These are phyloP conservation scores for Ceratocystis smalleyi DNA, from an alignment of 2,329 filamentous ascomycete species.

Conservation along the genomic window DNA sequence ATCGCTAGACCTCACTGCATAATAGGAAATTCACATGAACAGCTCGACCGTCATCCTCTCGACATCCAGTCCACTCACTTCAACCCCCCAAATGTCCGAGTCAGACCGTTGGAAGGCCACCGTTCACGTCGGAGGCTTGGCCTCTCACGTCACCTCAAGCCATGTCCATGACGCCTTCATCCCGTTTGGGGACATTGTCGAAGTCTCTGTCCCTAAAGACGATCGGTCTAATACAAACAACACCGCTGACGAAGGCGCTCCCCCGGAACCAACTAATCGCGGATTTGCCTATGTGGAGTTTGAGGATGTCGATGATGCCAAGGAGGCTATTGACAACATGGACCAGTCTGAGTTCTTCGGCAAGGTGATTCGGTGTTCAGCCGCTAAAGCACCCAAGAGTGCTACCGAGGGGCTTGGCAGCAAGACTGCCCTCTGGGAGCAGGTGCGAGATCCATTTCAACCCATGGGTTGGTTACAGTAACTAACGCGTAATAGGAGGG, in stretches of 20 bases:
- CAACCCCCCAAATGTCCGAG: slow-evolving; percentile 52
- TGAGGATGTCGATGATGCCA: slow-evolving; percentile 69
- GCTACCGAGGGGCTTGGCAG: slow-evolving; percentile 75
- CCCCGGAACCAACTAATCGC: slow-evolving; percentile 58
- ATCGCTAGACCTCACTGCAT: slow-evolving; percentile 3
- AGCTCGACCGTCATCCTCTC: neutral
- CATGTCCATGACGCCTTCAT: slow-evolving; percentile 84
- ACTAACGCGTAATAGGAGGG: slow-evolving; percentile 50
- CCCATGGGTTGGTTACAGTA: neutral
- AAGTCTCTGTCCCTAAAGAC: slow-evolving; percentile 78
- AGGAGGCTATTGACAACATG: slow-evolving; percentile 98
- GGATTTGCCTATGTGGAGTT: slow-evolving; percentile 97
- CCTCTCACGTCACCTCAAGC: slow-evolving; percentile 57
- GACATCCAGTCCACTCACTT: neutral
- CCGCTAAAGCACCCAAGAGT: slow-evolving; percentile 83
- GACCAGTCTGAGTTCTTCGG: slow-evolving; percentile 92
- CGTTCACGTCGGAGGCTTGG: slow-evolving; percentile 79
- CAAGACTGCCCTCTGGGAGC: slow-evolving; percentile 91
- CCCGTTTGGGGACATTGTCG: slow-evolving; percentile 88
- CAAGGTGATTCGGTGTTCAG: slow-evolving; percentile 76
- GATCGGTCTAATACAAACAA: slow-evolving; percentile 48
- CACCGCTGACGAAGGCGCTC: slow-evolving; percentile 20
- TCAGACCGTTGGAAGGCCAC: slow-evolving; percentile 74
- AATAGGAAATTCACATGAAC: neutral
- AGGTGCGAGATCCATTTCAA: slow-evolving; percentile 40